phyloP scores from a whole-genome alignment of 805 yeast genomes.

The Candida insectalens region DNA sequence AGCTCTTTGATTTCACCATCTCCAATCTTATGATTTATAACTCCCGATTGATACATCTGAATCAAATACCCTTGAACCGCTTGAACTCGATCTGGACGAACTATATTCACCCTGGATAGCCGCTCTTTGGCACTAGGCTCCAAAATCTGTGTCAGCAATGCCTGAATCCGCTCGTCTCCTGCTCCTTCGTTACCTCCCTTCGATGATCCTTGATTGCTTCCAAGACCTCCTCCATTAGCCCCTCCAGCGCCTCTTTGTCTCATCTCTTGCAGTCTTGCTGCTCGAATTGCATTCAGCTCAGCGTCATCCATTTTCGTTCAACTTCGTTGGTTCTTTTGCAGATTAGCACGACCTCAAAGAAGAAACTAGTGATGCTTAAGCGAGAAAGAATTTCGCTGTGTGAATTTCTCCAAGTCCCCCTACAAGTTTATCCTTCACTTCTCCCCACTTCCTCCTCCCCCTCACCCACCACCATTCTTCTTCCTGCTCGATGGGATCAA shows the following conservation, averaged over 20 bases:
- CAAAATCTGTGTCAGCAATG: conserved; percentile 55
- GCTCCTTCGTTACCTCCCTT: conserved; percentile 1
- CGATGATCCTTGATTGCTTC: conserved; percentile 1
- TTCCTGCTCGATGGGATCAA: no score
- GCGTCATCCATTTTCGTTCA: conserved; percentile 82
- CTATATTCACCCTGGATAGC: conserved; percentile 75
- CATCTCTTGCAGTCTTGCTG: conserved; percentile 83
- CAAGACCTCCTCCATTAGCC: background rate
- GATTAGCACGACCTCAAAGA: no score
- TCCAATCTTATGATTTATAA: conserved; percentile 58
- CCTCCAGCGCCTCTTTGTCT: conserved; percentile 42
- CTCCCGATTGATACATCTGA: conserved; percentile 68
- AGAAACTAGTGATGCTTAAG: no score
- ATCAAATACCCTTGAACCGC: conserved; percentile 78
- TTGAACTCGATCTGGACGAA: conserved; percentile 82
- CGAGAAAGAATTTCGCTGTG: no score
- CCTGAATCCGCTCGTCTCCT: conserved; percentile 12
- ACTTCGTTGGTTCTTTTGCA: no score
- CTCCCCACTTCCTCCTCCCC: no score
- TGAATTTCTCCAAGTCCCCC: no score
- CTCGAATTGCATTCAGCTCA: conserved; percentile 83
- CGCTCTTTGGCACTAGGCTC: conserved; percentile 84
- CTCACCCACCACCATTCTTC: no score
- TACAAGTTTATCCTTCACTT: no score
- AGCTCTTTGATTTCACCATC: conserved; percentile 80